A percentile compares a stretch with the other conserved stretches of the same genome.
Evolutionary conservation across 202 grass and related monocot species (phyloP).

Genomic region (Elaeis oleifera): DNA sequence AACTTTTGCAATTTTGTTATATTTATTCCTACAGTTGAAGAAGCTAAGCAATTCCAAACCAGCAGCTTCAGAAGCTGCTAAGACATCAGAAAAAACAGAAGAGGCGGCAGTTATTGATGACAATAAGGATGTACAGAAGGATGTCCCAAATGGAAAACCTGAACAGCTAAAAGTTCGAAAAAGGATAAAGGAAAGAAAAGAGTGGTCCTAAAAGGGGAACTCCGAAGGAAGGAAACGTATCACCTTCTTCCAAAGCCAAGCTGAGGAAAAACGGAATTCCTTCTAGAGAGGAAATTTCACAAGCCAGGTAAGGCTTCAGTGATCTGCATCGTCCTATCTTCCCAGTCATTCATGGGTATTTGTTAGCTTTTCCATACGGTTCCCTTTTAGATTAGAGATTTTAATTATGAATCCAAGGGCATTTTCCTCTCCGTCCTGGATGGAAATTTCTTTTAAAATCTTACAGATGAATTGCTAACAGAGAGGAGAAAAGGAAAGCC

Average conservation of each 20-base stretch:
- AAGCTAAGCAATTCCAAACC: conserved; percentile 66
- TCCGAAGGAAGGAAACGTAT: neutral
- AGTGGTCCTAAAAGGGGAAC: conserved; percentile 5
- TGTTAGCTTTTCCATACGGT: too few relatives aligned
- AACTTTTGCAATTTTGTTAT: neutral
- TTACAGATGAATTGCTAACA: neutral
- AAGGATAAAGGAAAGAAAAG: conserved; percentile 17
- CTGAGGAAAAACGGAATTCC: conserved; percentile 2
- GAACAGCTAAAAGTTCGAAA: conserved; percentile 24
- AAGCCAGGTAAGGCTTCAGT: neutral
- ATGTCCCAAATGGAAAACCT: conserved; percentile 14
- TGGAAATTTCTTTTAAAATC: too few relatives aligned
- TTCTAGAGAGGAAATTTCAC: neutral
- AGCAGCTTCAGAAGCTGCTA: conserved; percentile 27
- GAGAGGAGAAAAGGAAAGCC: conserved; percentile 3
- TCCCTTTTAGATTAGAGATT: too few relatives aligned
- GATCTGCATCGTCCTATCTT: neutral
- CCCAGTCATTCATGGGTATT: too few relatives aligned
- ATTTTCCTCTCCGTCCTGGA: too few relatives aligned
- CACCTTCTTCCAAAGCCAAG: neutral
- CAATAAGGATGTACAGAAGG: conserved; percentile 23
- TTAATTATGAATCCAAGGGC: too few relatives aligned
- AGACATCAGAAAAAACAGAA: conserved; percentile 24
- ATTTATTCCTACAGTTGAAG: conserved; percentile 44
- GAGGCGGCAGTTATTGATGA: conserved; percentile 24